Evolutionary conservation across 805 yeast genomes (phyloP).

Genomic region (Starmerella ratchasimensis): DNA sequence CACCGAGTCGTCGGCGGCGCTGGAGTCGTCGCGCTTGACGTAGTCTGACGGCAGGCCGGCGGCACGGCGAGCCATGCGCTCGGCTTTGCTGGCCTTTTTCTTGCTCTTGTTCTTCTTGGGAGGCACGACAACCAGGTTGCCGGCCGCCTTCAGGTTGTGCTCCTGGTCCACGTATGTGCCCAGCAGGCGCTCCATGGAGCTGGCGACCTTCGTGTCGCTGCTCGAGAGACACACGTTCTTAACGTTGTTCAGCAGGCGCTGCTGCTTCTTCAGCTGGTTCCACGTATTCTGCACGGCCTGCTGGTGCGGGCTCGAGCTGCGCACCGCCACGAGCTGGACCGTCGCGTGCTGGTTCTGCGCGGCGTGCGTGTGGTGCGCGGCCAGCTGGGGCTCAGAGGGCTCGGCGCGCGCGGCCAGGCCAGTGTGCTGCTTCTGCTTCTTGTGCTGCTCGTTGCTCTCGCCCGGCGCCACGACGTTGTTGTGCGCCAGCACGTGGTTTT

Average conservation of each 20-base stretch:
- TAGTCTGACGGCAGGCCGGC: not conserved
- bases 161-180: slow-evolving; percentile 3
- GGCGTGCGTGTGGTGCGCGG: not conserved
- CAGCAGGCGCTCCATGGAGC: slow-evolving; percentile 1
- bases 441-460: not conserved
- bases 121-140: slow-evolving; percentile 2
- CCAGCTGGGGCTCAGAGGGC: not conserved
- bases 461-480: not conserved
- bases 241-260: slow-evolving; percentile 5
- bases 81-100: not conserved
- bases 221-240: slow-evolving; percentile 6
- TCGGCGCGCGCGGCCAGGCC: not conserved
- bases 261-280: slow-evolving; percentile 5
- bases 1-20: not conserved
- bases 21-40: not conserved
- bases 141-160: slow-evolving; percentile 5
- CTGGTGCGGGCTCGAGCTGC: not conserved
- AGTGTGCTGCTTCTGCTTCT: not conserved
- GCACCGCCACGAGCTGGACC: slow-evolving; percentile 1
- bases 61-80: not conserved
- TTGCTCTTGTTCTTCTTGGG: not conserved
- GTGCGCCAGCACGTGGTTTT: not conserved
- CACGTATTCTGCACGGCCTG: slow-evolving; percentile 1
- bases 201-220: slow-evolving; percentile 2
- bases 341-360: too few species aligned